A percentile compares a stretch with the other conserved stretches of the same genome.
Evolutionary conservation across 768 basidiomycete species (phyloP).

Genomic region (Boletellus ananiceps): DNA sequence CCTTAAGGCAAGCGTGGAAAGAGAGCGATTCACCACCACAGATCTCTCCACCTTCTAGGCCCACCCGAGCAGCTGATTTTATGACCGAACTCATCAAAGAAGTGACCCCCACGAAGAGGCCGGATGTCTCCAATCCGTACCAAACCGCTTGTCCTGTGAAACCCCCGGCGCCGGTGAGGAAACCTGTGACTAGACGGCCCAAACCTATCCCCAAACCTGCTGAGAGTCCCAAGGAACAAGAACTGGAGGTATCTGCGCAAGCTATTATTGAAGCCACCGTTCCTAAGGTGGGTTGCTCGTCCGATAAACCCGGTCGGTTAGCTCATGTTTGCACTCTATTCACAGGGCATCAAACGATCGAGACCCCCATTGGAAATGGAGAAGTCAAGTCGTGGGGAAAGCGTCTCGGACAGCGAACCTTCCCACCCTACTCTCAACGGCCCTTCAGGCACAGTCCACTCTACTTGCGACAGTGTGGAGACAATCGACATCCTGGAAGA

Average conservation of each 20-base stretch:
- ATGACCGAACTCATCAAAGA: conserved; percentile 71
- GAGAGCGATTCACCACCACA: conserved; percentile 39
- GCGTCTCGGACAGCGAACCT: conserved; percentile 5
- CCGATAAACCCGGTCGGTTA: conserved; percentile 2
- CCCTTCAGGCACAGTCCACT: background rate
- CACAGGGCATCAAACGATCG: conserved; percentile 72
- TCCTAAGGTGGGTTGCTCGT: conserved; percentile 50
- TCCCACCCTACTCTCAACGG: conserved; percentile 17
- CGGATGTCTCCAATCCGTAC: conserved; percentile 75
- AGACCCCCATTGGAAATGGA: conserved; percentile 61
- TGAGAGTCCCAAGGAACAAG: conserved; percentile 29
- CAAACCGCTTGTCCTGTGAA: conserved; percentile 65
- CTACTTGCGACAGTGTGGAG: conserved; percentile 20
- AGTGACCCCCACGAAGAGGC: conserved; percentile 57
- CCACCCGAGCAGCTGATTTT: conserved; percentile 63
- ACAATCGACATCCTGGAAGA: conserved; percentile 38
- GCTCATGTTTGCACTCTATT: conserved; percentile 1
- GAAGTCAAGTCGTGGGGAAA: conserved; percentile 23
- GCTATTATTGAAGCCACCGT: conserved; percentile 75
- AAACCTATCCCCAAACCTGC: conserved; percentile 31
- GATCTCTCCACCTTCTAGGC: conserved; percentile 31
- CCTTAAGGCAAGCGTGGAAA: conserved; percentile 70
- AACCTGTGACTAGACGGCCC: conserved; percentile 37
- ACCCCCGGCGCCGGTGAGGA: conserved; percentile 43
- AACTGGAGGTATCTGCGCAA: conserved; percentile 45